Conservation (phyloP, 306 rosid species). For the Senna tora region DNA sequence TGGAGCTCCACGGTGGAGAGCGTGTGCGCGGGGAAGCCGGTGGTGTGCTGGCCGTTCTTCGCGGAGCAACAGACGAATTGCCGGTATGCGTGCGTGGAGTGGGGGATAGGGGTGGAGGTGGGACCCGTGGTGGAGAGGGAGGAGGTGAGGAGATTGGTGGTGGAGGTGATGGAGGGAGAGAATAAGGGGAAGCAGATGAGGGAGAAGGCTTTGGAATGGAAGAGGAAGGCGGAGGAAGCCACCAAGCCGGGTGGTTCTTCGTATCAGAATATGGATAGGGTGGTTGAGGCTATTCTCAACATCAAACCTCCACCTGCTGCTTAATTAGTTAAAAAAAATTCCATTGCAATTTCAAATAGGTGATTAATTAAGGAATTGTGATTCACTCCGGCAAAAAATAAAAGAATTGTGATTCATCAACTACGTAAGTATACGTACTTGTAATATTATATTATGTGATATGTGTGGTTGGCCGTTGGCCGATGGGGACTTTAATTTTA, state of each 20-base stretch:
- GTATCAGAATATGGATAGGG: neutral
- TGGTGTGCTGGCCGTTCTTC: neutral
- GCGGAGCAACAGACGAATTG: neutral
- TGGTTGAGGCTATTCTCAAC: neutral
- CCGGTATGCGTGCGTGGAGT: neutral
- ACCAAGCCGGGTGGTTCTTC: neutral
- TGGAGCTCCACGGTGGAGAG: neutral
- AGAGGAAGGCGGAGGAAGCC: neutral
- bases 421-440: too few relatives aligned
- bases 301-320: too few relatives aligned
- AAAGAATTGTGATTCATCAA: too few relatives aligned
- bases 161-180: neutral
- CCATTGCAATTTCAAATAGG: too few relatives aligned
- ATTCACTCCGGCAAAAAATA: too few relatives aligned
- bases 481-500: too few relatives aligned
- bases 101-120: neutral
- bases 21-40: neutral
- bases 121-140: neutral
- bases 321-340: too few relatives aligned
- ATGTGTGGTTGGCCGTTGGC: too few relatives aligned
- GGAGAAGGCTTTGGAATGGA: neutral
- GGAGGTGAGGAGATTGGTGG: neutral
- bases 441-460: too few relatives aligned
- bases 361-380: too few relatives aligned
- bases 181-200: constrained; percentile 14